These are phyloP conservation scores for Kurtzmaniella quercitrusa DNA, from an alignment of 1,139 yeast genomes.

Conservation along the genomic window DNA sequence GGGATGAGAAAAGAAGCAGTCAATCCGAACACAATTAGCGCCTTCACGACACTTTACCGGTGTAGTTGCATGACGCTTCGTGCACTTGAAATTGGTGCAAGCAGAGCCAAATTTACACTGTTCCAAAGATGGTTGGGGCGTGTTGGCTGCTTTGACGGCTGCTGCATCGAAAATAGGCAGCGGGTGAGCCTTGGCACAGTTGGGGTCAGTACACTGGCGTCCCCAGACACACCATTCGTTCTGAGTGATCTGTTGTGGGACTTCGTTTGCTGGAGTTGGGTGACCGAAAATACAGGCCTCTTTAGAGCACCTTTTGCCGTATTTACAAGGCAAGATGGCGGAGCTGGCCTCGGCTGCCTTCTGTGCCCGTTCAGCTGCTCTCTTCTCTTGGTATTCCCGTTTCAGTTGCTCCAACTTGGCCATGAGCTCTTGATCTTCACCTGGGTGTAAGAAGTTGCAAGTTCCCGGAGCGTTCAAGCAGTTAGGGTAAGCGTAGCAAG, in stretches of 20 bases:
- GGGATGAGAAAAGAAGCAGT: conserved; percentile 82
- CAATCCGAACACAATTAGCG: conserved; percentile 66
- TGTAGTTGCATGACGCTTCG: conserved; percentile 78
- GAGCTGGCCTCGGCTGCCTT: conserved; percentile 17
- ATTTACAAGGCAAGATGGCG: conserved; percentile 63
- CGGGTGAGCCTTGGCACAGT: conserved; percentile 76
- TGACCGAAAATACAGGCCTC: conserved; percentile 85
- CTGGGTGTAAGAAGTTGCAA: conserved; percentile 78
- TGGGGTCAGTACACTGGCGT: conserved; percentile 54
- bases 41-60: conserved; percentile 79
- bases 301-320: conserved; percentile 69
- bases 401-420: conserved; percentile 59
- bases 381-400: conserved; percentile 44
- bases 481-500: conserved; percentile 72
- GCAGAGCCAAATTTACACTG: conserved; percentile 75
- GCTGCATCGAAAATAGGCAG: conserved; percentile 51
- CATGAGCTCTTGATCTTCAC: conserved; percentile 71
- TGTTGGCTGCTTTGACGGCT: conserved; percentile 15
- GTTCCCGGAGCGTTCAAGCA: conserved; percentile 81
- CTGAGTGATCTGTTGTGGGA: conserved; percentile 17
- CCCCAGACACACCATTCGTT: conserved; percentile 78
- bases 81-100: conserved; percentile 76
- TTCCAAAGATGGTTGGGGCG: conserved; percentile 54
- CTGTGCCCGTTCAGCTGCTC: conserved; percentile 17
- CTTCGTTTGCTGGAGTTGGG: conserved; percentile 74